A percentile compares a stretch with the other conserved stretches of the same genome.
Conservation (phyloP, 2,329 filamentous ascomycete species). For the Arachnomyces sp. region DNA sequence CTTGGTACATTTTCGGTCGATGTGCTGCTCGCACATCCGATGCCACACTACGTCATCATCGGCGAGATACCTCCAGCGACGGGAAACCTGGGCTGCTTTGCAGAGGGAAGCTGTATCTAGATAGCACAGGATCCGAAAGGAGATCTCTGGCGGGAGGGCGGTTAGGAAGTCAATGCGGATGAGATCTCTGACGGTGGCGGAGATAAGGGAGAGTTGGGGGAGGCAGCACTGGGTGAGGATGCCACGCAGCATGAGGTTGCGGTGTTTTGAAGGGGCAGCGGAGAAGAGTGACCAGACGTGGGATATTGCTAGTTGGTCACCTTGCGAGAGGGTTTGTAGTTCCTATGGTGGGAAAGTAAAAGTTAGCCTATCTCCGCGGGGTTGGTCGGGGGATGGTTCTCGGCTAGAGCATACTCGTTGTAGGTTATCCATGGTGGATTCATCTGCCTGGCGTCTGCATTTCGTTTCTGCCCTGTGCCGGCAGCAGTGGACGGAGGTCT, state of each 20-base stretch:
- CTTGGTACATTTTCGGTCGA: constrained; percentile 85
- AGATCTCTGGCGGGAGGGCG: constrained; percentile 79
- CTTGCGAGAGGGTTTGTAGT: constrained; percentile 69
- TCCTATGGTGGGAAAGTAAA: constrained; percentile 46
- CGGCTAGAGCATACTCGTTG: constrained; percentile 60
- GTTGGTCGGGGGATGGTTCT: constrained; percentile 3
- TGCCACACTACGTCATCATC: constrained; percentile 98
- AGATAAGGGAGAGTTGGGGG: constrained; percentile 87
- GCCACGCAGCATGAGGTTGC: constrained; percentile 92
- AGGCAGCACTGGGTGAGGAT: constrained; percentile 97
- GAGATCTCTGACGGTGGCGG: constrained; percentile 81
- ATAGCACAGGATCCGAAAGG: constrained; percentile 85
- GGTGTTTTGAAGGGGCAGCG: constrained; percentile 84
- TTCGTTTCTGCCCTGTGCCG: constrained; percentile 89
- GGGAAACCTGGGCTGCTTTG: constrained; percentile 90
- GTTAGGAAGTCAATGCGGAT: constrained; percentile 96
- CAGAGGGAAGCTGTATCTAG: constrained; percentile 91
- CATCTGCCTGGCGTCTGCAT: constrained; percentile 85
- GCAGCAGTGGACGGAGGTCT: constrained; percentile 90
- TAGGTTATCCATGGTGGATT: constrained; percentile 90
- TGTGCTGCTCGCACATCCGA: constrained; percentile 95
- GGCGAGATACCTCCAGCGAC: constrained; percentile 78
- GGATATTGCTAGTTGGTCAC: constrained; percentile 89
- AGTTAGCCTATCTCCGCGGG: background rate
- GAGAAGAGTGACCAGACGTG: constrained; percentile 98